A percentile compares a stretch with the other conserved stretches of the same genome.
These are phyloP conservation scores for Ballota nigra DNA, from an alignment of 257 asterid genomes.

Conservation along the genomic window DNA sequence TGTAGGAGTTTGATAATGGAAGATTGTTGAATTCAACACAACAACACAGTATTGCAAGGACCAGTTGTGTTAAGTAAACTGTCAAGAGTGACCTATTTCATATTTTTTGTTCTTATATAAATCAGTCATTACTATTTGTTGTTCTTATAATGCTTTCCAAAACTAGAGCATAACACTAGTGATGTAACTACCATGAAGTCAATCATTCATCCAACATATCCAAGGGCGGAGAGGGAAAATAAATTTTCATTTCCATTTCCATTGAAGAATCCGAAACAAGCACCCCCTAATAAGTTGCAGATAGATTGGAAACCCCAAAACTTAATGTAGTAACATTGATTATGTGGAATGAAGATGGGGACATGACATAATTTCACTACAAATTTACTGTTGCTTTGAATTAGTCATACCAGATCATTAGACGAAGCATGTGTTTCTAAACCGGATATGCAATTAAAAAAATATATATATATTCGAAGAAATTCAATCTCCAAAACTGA, in stretches of 20 bases:
- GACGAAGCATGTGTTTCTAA: not conserved
- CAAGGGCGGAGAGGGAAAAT: too few species aligned
- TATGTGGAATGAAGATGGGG: not conserved
- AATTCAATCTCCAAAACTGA: not conserved
- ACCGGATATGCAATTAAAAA: not conserved
- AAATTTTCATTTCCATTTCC: too few species aligned
- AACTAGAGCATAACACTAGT: too few species aligned
- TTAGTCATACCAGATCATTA: not conserved
- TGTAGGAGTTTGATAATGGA: conserved; percentile 3
- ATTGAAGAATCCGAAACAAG: too few species aligned
- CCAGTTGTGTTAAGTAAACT: not conserved
- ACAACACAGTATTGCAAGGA: not conserved
- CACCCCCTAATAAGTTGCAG: not conserved
- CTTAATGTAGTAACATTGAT: not conserved
- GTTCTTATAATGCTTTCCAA: too few species aligned
- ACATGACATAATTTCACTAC: not conserved
- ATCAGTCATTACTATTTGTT: not conserved
- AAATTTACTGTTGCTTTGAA: not conserved
- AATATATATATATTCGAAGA: not conserved
- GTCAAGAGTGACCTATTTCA: not conserved
- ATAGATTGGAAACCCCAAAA: not conserved
- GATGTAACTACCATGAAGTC: too few species aligned
- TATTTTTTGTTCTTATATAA: not conserved
- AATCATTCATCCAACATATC: too few species aligned
- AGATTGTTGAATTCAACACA: not conserved